Conservation (phyloP, 2,329 filamentous ascomycete species). For the Cryphonectria parasitica region DNA sequence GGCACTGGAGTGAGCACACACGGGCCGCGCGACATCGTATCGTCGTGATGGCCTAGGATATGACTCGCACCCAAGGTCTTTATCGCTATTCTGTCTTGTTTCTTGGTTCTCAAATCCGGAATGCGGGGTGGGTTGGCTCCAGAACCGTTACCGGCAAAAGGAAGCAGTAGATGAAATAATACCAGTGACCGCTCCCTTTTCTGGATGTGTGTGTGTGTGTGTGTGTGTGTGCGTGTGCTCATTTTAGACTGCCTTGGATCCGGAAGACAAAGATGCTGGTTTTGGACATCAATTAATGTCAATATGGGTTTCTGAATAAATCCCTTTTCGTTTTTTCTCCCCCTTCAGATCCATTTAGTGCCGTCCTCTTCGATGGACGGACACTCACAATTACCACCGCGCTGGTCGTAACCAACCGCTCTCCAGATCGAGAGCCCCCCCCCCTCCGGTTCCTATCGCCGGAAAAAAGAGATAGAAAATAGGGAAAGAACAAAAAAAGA, state of each 20-base stretch:
- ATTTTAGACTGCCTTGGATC: not conserved
- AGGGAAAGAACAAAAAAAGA: not conserved
- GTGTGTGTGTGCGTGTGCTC: not conserved
- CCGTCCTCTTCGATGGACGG: not conserved
- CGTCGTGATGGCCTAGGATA: not conserved
- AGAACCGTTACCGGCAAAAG: not conserved
- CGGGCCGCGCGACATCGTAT: not conserved
- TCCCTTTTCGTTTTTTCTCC: not conserved
- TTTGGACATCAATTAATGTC: not conserved
- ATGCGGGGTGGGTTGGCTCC: not conserved
- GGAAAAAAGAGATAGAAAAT: not conserved
- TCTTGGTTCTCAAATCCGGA: not conserved
- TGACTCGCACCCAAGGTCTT: not conserved
- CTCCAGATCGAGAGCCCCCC: not conserved
- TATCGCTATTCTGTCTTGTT: not conserved
- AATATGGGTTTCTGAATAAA: not conserved
- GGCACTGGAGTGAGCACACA: not conserved
- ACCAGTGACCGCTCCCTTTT: not conserved
- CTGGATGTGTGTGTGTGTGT: too few relatives aligned
- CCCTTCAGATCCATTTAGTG: not conserved
- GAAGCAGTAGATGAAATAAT: not conserved
- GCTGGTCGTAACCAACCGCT: conserved; percentile 4
- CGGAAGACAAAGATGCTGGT: not conserved
- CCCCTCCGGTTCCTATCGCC: not conserved
- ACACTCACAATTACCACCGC: not conserved